Evolutionary conservation across 1,284 basidiomycete genomes (phyloP).

Genomic region (Thelephora terrestris): DNA sequence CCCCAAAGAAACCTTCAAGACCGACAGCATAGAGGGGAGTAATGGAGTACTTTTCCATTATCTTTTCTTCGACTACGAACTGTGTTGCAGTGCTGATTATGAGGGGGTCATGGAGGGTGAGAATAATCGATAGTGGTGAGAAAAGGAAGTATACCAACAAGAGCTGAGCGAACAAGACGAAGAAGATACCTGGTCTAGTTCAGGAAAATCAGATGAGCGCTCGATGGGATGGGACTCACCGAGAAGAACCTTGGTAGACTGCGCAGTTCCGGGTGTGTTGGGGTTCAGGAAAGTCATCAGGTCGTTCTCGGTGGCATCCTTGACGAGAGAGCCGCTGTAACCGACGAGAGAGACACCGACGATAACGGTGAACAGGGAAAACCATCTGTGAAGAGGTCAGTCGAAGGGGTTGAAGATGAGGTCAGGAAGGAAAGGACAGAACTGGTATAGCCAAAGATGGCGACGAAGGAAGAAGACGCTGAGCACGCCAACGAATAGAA

Average conservation of each 20-base stretch:
- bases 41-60: conserved; percentile 81
- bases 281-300: conserved; percentile 5
- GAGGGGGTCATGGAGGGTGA: not conserved
- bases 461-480: conserved; percentile 89
- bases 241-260: conserved; percentile 56
- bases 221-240: conserved; percentile 29
- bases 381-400: conserved; percentile 52
- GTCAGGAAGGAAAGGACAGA: conserved; percentile 14
- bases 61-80: conserved; percentile 94
- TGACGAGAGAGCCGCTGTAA: conserved; percentile 80
- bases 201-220: not conserved
- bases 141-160: conserved; percentile 52
- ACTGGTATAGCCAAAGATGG: conserved; percentile 75
- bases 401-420: conserved; percentile 9
- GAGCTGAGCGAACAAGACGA: conserved; percentile 94
- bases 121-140: not conserved
- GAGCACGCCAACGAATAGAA: conserved; percentile 92
- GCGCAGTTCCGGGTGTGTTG: conserved; percentile 33
- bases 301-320: conserved; percentile 52
- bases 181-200: conserved; percentile 62
- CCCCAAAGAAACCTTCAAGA: conserved; percentile 89
- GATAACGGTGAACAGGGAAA: conserved; percentile 87
- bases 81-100: conserved; percentile 69
- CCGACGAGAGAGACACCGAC: conserved; percentile 87
- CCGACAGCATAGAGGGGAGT: conserved; percentile 93